Evolutionary conservation across 306 rosid species (phyloP), one percentile per base, ranked within the genome.

Genomic region (Cyamopsis tetragonoloba): DNA sequence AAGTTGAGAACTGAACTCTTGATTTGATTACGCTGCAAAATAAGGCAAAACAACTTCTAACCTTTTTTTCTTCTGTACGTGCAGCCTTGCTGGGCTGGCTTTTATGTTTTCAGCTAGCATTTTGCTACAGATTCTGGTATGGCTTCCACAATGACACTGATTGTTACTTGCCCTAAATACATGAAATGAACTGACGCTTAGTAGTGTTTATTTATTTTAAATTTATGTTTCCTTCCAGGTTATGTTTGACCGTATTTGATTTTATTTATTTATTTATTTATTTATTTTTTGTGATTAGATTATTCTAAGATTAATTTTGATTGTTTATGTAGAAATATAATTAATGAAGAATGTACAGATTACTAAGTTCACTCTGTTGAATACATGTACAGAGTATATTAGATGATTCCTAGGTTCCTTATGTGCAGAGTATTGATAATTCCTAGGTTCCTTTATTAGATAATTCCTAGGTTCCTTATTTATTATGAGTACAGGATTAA

Each of bases 101-200:
- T 95, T 95, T 84, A 95, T 95, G 99, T 95, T 95, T 79, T 95
- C 99, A 8, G 70, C 99, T 64, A 95, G 97, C 92, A 85, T 95
- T 71, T 77, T 95, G 92, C 89, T 95, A 39, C 97, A 95, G 84
- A 85, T 95, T 63, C 83, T 95, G 92, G 97, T 95, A 88, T 70
- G 85, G 28, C 62, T 75, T 69, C 13, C 39, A 51, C 17, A 20
- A 20, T 64, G 53, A 76, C 39, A 58, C 75, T 56, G 6, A 23
- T 71, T 57, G 39, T 75, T n/a, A 66, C 32, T 48, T 15, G 46
- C 54, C 27, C 39, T 63, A 48, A 37, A 28, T 63, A 50, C 54
- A 47, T 64, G 39, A 48, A 28, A 57, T 78, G 49, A 30, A 53
- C 28, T 38, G 27, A n/a, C n/a, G n/a, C n/a, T n/a, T n/a, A 47